Conservation (phyloP, 768 basidiomycete genomes). For the Suillus luteus region DNA sequence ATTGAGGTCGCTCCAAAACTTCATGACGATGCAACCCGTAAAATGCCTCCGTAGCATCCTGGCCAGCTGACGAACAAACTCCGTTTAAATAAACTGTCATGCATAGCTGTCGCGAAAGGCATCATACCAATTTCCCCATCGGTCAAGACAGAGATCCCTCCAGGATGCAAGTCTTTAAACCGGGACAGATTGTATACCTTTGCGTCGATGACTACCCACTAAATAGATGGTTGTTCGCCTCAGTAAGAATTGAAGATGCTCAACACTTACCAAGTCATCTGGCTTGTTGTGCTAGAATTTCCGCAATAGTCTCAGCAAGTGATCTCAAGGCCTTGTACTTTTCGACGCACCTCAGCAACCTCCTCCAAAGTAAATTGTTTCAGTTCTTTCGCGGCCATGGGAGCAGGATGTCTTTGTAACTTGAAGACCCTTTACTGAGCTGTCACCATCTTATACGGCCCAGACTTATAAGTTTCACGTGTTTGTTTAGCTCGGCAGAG, state of each 20-base stretch:
- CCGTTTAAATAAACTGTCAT: background rate
- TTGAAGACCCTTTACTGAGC: background rate
- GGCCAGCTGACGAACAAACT: conserved; percentile 54
- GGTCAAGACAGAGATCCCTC: conserved; percentile 77
- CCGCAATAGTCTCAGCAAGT: background rate
- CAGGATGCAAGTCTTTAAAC: conserved; percentile 83
- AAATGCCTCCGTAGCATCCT: conserved; percentile 87
- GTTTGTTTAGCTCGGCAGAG: background rate
- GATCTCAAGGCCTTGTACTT: background rate
- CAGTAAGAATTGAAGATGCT: background rate
- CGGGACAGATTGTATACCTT: conserved; percentile 83
- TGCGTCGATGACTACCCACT: conserved; percentile 86
- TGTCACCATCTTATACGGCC: background rate
- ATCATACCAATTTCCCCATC: conserved; percentile 71
- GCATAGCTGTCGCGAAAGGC: conserved; percentile 2
- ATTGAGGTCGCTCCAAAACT: conserved; percentile 75
- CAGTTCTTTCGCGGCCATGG: conserved; percentile 35
- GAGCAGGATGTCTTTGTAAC: background rate
- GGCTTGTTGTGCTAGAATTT: conserved; percentile 65
- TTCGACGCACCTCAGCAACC: conserved; percentile 49
- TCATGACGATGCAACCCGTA: conserved; percentile 88
- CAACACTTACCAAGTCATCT: conserved; percentile 65
- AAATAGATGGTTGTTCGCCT: background rate
- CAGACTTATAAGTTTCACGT: background rate
- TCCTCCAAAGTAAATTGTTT: conserved; percentile 59